A percentile compares a stretch with the other conserved stretches of the same genome.
Conservation (phyloP, 768 basidiomycete genomes). For the Tricholoma furcatifolium region DNA sequence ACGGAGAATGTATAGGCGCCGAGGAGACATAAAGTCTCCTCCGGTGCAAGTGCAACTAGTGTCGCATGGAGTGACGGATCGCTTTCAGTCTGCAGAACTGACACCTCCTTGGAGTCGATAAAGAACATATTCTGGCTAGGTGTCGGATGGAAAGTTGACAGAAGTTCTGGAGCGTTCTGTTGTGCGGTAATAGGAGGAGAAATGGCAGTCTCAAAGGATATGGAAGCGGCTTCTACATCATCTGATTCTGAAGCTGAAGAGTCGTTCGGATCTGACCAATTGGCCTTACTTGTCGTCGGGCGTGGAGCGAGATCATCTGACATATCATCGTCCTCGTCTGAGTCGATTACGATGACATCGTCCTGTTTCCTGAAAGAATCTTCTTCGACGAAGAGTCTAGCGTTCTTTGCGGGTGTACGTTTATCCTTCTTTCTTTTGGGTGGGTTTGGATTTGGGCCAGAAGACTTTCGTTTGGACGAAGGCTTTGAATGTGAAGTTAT, state of each 20-base stretch:
- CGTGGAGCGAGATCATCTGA: conserved; percentile 14
- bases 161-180: conserved; percentile 15
- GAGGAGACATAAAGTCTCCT: conserved; percentile 62
- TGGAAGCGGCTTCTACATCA: conserved; percentile 11
- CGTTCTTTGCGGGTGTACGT: conserved; percentile 7
- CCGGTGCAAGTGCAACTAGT: conserved; percentile 42
- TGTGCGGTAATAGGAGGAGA: background rate
- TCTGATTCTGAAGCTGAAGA: conserved; percentile 51
- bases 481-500: conserved; percentile 19
- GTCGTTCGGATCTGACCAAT: conserved; percentile 55
- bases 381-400: conserved; percentile 31
- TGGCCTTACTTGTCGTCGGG: conserved; percentile 26
- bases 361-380: conserved; percentile 33
- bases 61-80: conserved; percentile 18
- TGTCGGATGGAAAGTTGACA: conserved; percentile 53
- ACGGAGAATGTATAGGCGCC: conserved; percentile 65
- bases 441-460: conserved; percentile 19
- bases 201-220: conserved; percentile 17
- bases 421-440: conserved; percentile 24
- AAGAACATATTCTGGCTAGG: conserved; percentile 44
- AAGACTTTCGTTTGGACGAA: conserved; percentile 46
- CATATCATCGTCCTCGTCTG: conserved; percentile 31
- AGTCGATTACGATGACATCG: conserved; percentile 38
- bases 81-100: conserved; percentile 25
- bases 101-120: conserved; percentile 39